Percentiles rank a stretch among this genome's conserved stretches.
Evolutionary conservation across 2,329 filamentous ascomycete species (phyloP).

Genomic region (Phoma sp.): DNA sequence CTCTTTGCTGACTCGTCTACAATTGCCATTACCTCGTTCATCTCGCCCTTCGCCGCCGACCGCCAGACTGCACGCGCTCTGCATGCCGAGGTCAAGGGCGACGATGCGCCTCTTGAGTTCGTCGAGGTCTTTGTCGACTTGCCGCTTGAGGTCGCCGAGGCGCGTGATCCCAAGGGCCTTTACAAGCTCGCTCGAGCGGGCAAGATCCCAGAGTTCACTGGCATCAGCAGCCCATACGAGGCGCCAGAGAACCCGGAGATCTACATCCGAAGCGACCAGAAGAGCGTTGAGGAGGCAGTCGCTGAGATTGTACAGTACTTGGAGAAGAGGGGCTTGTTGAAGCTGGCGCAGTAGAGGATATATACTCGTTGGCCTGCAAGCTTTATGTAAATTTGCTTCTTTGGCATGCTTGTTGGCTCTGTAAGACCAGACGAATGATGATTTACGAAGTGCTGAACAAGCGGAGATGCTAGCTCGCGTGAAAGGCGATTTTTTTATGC

Average conservation of each 20-base stretch:
- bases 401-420: too few species aligned
- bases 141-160: conserved; percentile 87
- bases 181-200: conserved; percentile 97
- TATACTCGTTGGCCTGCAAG: too few species aligned
- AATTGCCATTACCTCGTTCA: conserved; percentile 93
- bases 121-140: conserved; percentile 95
- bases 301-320: conserved; percentile 82
- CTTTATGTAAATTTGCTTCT: background rate
- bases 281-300: conserved; percentile 87
- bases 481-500: background rate
- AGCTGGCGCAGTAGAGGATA: conserved; percentile 19
- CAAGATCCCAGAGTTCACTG: conserved; percentile 96
- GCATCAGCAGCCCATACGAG: conserved; percentile 94
- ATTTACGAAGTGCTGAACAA: background rate
- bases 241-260: conserved; percentile 85
- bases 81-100: conserved; percentile 65
- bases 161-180: conserved; percentile 94
- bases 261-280: conserved; percentile 80
- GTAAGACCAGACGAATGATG: background rate
- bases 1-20: conserved; percentile 91
- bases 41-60: conserved; percentile 91
- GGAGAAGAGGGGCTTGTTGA: conserved; percentile 69
- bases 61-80: conserved; percentile 80
- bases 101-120: conserved; percentile 76
- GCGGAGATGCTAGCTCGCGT: background rate